These are phyloP conservation scores for Suillus hirtellus DNA, from an alignment of 768 basidiomycete genomes.

Conservation along the genomic window DNA sequence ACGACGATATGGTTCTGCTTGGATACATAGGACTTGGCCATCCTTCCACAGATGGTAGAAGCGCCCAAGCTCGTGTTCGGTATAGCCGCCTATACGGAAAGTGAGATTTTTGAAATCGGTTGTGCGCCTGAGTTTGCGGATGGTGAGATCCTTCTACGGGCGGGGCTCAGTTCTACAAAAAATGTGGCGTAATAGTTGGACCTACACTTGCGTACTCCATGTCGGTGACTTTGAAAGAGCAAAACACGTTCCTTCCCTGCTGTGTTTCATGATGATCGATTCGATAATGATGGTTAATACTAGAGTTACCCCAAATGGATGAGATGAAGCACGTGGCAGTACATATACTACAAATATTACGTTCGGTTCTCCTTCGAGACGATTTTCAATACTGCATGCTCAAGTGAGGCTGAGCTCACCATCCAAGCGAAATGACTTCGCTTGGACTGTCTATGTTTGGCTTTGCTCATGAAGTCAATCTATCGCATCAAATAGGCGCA, in stretches of 20 bases:
- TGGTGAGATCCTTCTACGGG: conserved; percentile 20
- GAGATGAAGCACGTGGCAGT: conserved; percentile 2
- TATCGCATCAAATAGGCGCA: neutral
- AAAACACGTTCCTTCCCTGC: conserved; percentile 2
- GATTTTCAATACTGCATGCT: neutral
- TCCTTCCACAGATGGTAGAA: conserved; percentile 34
- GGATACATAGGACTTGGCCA: conserved; percentile 29
- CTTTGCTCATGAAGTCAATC: neutral
- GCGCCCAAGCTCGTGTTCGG: conserved; percentile 15
- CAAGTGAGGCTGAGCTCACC: neutral
- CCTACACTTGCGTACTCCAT: conserved; percentile 35
- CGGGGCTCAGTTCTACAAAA: neutral
- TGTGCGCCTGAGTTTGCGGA: conserved; percentile 26
- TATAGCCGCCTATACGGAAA: conserved; percentile 17
- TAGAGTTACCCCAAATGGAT: neutral
- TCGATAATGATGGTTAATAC: neutral
- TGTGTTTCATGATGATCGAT: neutral
- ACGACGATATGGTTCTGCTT: conserved; percentile 33
- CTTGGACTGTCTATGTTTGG: neutral
- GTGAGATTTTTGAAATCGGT: conserved; percentile 27
- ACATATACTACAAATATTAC: neutral
- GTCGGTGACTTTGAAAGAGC: conserved; percentile 6
- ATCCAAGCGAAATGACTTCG: neutral
- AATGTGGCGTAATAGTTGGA: conserved; percentile 15
- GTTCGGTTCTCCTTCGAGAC: neutral